These are phyloP conservation scores for Phaeolepiota aurea DNA, from an alignment of 768 basidiomycete genomes.

Conservation along the genomic window DNA sequence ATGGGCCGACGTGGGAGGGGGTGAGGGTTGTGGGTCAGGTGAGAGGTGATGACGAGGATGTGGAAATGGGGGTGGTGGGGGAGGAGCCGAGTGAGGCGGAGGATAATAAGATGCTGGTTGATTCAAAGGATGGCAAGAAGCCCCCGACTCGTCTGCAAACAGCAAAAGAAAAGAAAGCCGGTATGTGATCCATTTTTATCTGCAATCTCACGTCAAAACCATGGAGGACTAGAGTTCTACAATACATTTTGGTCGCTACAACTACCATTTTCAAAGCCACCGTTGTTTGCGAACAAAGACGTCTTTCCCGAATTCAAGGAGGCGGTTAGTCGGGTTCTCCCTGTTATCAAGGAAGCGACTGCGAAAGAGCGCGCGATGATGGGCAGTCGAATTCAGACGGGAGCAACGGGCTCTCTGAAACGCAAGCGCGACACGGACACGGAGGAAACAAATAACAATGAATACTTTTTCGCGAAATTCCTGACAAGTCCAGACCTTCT, in stretches of 20 bases:
- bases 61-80: constrained; percentile 20
- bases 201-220: background rate
- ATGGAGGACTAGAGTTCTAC: constrained; percentile 67
- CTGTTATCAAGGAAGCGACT: constrained; percentile 78
- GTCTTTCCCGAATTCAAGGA: constrained; percentile 61
- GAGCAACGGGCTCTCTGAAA: constrained; percentile 37
- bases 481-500: constrained; percentile 81
- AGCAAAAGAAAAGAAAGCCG: constrained; percentile 48
- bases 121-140: constrained; percentile 31
- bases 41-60: constrained; percentile 21
- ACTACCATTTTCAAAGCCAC: constrained; percentile 74
- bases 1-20: constrained; percentile 71
- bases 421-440: constrained; percentile 56
- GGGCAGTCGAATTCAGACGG: constrained; percentile 51
- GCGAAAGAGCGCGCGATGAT: constrained; percentile 85
- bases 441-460: constrained; percentile 46
- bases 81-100: constrained; percentile 17
- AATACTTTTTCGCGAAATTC: constrained; percentile 94
- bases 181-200: constrained; percentile 21
- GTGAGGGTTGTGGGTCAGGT: constrained; percentile 33
- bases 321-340: constrained; percentile 63
- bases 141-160: constrained; percentile 12
- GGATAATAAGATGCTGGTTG: constrained; percentile 57
- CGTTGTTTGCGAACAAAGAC: constrained; percentile 48
- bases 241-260: constrained; percentile 88